phyloP scores from a whole-genome alignment of 129 eudicot genomes.

The Apium graveolens region DNA sequence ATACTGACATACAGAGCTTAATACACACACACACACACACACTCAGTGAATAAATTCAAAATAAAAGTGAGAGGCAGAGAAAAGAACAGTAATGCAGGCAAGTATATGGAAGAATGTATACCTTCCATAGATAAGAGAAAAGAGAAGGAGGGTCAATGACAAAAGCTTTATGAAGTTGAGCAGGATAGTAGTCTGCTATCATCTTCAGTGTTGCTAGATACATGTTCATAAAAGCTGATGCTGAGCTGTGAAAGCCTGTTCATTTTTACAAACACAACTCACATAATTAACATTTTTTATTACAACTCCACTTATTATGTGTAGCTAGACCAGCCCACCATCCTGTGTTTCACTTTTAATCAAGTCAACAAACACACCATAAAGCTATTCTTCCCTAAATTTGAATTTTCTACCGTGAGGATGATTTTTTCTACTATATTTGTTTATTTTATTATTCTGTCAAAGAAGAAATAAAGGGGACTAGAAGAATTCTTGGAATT shows the following conservation, averaged over 20 bases:
- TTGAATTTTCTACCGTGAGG: neutral
- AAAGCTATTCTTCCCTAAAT: neutral
- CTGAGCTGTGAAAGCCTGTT: slow-evolving; percentile 98
- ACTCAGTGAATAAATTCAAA: neutral
- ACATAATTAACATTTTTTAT: neutral
- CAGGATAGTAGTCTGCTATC: slow-evolving; percentile 77
- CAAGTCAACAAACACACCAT: slow-evolving; percentile 7
- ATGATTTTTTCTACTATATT: neutral
- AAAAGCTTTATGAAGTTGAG: slow-evolving; percentile 76
- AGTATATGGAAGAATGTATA: slow-evolving; percentile 15
- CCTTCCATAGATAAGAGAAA: slow-evolving; percentile 98
- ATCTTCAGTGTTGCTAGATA: slow-evolving; percentile 75
- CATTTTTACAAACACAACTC: slow-evolving; percentile 11
- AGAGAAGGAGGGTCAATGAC: slow-evolving; percentile 94
- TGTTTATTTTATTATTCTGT: neutral
- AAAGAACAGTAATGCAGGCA: neutral
- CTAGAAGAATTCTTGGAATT: slow-evolving; percentile 27
- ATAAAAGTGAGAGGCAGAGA: neutral
- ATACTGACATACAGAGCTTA: neutral
- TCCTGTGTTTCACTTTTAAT: neutral
- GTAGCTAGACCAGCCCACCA: neutral
- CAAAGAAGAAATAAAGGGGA: neutral
- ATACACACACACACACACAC: neutral
- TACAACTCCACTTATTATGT: neutral
- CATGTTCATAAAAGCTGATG: slow-evolving; percentile 91